Evolutionary conservation across 805 yeast species (phyloP).

Genomic region (Candida coquimbonensis): DNA sequence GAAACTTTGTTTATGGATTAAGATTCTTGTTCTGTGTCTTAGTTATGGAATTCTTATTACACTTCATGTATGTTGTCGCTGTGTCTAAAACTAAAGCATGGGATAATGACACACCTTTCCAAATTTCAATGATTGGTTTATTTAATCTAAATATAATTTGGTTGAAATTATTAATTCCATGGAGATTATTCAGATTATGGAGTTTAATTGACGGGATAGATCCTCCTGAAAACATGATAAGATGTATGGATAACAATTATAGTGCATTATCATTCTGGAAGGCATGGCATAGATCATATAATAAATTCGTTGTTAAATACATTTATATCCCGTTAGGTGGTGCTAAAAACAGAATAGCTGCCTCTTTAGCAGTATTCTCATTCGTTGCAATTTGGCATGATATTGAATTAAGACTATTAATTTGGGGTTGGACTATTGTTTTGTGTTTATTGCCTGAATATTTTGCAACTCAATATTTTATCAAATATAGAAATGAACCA

Average conservation of each 20-base stretch:
- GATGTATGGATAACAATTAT: slow-evolving; percentile 92
- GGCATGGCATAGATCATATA: slow-evolving; percentile 95
- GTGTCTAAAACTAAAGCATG: slow-evolving; percentile 86
- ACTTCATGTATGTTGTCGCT: slow-evolving; percentile 88
- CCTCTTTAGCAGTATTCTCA: slow-evolving; percentile 79
- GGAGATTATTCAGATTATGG: slow-evolving; percentile 96
- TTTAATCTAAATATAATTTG: slow-evolving; percentile 88
- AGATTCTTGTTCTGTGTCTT: slow-evolving; percentile 68
- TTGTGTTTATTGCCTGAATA: slow-evolving; percentile 84
- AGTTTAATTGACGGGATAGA: slow-evolving; percentile 86
- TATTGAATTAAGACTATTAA: slow-evolving; percentile 71
- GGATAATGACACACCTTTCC: slow-evolving; percentile 84
- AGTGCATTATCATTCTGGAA: slow-evolving; percentile 96
- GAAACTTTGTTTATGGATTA: slow-evolving; percentile 54
- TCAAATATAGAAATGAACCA: slow-evolving; percentile 37
- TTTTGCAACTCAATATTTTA: slow-evolving; percentile 40
- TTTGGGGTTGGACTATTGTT: slow-evolving; percentile 97
- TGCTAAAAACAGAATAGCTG: slow-evolving; percentile 57
- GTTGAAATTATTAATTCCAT: slow-evolving; percentile 88
- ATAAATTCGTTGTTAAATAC: slow-evolving; percentile 84
- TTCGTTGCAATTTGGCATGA: slow-evolving; percentile 99
- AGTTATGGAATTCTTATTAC: slow-evolving; percentile 85
- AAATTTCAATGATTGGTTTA: slow-evolving; percentile 89
- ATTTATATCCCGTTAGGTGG: slow-evolving; percentile 93
- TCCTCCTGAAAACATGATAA: slow-evolving; percentile 95